phyloP scores from a whole-genome alignment of 441 rosid genomes.

The Populus trichocarpa region DNA sequence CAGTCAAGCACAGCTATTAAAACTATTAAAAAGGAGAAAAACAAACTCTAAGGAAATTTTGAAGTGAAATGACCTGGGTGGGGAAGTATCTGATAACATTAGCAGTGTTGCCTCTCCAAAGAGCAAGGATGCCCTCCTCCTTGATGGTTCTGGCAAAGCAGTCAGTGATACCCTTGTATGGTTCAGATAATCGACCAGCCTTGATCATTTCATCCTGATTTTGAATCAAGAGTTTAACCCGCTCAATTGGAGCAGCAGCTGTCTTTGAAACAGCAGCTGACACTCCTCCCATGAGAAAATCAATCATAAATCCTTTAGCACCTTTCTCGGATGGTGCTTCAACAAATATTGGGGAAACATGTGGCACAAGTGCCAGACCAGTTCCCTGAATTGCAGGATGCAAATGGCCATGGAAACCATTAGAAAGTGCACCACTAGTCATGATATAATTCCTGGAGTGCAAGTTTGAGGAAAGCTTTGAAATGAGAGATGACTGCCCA shows the following conservation, averaged over 20 bases:
- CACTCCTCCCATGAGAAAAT: constrained; percentile 95
- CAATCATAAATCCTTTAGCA: constrained; percentile 44
- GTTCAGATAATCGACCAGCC: constrained; percentile 75
- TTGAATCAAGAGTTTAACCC: too few relatives aligned
- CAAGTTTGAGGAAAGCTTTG: constrained; percentile 39
- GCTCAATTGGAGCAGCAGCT: constrained; percentile 20
- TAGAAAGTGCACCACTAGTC: constrained; percentile 26
- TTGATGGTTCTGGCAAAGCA: constrained; percentile 83
- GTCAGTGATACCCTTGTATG: constrained; percentile 81
- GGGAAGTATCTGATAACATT: constrained; percentile 95
- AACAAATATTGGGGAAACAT: constrained; percentile 38
- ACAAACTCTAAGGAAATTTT: not conserved
- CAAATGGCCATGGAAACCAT: constrained; percentile 36
- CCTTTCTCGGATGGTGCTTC: constrained; percentile 86
- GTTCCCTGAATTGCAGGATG: constrained; percentile 32
- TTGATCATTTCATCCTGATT: constrained; percentile 46
- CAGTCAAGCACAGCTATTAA: not conserved
- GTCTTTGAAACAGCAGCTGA: constrained; percentile 92
- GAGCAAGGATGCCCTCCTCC: constrained; percentile 78
- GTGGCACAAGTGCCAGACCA: constrained; percentile 28
- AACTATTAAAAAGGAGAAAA: not conserved
- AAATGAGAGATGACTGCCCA: constrained; percentile 45
- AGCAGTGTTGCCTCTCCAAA: constrained; percentile 97
- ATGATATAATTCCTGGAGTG: constrained; percentile 19
- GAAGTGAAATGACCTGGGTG: constrained; percentile 52